Base-by-base conservation (phyloP, 805 yeast species). In the Saccharomycopsis lassenensis region DNA sequence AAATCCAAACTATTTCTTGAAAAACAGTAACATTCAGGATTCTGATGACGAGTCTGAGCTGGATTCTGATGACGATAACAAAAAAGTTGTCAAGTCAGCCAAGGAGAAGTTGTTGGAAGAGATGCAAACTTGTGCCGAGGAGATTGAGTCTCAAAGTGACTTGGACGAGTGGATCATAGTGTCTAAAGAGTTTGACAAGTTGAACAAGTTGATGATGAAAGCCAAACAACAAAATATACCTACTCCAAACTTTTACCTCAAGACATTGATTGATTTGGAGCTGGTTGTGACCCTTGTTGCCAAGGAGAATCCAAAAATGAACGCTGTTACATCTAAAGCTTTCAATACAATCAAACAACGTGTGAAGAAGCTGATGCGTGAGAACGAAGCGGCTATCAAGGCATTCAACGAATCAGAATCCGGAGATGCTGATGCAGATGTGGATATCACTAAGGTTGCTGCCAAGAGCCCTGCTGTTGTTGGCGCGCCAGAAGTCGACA, bases 81-180 rank as follows among this genome's bases (percentile, higher is more conserved):
- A 77, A 52, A 79, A 75, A 56, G 81, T 78, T 48, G 85, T 86
- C 28, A 87, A 84, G 63, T 77, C 91, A 40, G 95, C 96, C 36
- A 84, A 80, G 62, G 97, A 87, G 47, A 91, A 89, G 65, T 68
- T 86, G 43, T 57, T 86, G 49, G 96, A 86, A 54, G 98, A 91
- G 57, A 71, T 91, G 62, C 77, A 72, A 49, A 65, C 66, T 18
- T 86, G 78, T 52, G 68, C 69, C 41, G 75, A 77, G 34, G 75
- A 74, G 50, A 69, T 71, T 59, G 69, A 70, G 46, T 74, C 73
- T 51, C 33, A 34, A 8, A 24, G 36, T 24, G 44, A 40, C 27
- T 37, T 37, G 21, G 44, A 43, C 20, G 42, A 43, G 14, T 89
- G 95, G 95, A 68, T 76, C 37, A 63, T 69, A 27, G 78, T 82